Evolutionary conservation across 805 yeast species (phyloP).

Genomic region (Debaryomyces castellii): DNA sequence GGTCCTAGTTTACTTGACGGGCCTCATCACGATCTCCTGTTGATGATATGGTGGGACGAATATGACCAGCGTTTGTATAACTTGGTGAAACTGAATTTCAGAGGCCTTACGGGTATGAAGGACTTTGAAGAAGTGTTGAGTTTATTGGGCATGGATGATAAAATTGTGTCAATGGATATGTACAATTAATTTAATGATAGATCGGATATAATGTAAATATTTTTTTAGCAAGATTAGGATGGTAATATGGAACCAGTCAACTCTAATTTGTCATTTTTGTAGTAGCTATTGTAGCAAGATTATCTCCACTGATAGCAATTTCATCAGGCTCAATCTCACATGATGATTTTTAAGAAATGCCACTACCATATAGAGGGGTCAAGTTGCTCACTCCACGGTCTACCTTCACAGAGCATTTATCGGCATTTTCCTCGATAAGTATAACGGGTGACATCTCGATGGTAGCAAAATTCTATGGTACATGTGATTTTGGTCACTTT

Average conservation of each 20-base stretch:
- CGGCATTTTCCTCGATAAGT: too few species aligned
- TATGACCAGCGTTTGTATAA: background rate
- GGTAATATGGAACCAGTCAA: too few species aligned
- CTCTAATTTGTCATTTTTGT: too few species aligned
- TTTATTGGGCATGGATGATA: background rate
- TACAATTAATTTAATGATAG: too few species aligned
- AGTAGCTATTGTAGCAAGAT: too few species aligned
- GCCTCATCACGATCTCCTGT: background rate
- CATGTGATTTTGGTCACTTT: background rate
- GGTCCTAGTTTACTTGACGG: background rate
- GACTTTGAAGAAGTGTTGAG: background rate
- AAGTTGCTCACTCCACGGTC: background rate
- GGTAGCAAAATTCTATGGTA: background rate
- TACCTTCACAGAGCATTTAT: too few species aligned
- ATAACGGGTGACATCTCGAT: background rate
- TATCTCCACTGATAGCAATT: too few species aligned
- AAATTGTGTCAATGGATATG: too few species aligned
- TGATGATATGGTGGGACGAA: slow-evolving; percentile 1
- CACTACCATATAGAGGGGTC: background rate
- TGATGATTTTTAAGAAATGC: background rate
- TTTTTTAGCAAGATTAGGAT: too few species aligned
- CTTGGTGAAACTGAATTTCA: background rate
- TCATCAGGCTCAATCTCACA: too few species aligned
- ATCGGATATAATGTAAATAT: too few species aligned
- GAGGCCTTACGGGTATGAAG: background rate